Evolutionary conservation across 805 yeast species (phyloP), one percentile per base, ranked within the genome.

Genomic region (Alloascoidea africana): DNA sequence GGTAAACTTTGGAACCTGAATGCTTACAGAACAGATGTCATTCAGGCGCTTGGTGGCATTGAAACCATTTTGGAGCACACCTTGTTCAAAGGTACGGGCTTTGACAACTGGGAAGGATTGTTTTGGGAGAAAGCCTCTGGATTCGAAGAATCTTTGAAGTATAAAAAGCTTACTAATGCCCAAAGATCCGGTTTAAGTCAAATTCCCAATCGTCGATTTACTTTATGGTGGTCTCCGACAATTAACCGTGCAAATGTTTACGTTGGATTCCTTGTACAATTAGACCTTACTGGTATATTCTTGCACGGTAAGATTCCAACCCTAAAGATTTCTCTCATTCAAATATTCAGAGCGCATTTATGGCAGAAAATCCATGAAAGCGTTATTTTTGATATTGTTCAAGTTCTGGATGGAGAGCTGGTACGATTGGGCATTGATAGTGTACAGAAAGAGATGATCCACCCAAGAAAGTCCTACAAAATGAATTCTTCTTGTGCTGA

Each of bases 211-310:
- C 77, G 99, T 54, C 70, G 99, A 35, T 91, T 91, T 53, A 91
- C 98, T 0, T 62, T 91, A 18, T 91, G 99, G 99, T 91, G 99
- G 99, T 86, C 96, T 0, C 99, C 99, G 4, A 91, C 99, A 0
- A 91, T 91, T 49, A 91, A 91, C 51, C 71, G 99, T 45, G 98
- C 98, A 4, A 91, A 91, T 52, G 97, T 91, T 17, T 91, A 91
- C 52, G 96, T 91, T 40, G 99, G 99, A 17, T 91, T 91, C 62
- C 65, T 87, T 51, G 98, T 91, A 18, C 99, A 91, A 54, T 65
- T 91, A 34, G 99, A 91, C 58, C 63, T 91, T 51, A 91, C 99
- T 0, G 99, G 98, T 50, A 89, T 91, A 18, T 91, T 91, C 56
- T 63, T 91, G 36, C 99, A 91, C 53, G 99, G 99, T 47, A 91